These are phyloP conservation scores for Phoma sp. DNA, from an alignment of 2,329 filamentous ascomycete genomes.

Conservation along the genomic window DNA sequence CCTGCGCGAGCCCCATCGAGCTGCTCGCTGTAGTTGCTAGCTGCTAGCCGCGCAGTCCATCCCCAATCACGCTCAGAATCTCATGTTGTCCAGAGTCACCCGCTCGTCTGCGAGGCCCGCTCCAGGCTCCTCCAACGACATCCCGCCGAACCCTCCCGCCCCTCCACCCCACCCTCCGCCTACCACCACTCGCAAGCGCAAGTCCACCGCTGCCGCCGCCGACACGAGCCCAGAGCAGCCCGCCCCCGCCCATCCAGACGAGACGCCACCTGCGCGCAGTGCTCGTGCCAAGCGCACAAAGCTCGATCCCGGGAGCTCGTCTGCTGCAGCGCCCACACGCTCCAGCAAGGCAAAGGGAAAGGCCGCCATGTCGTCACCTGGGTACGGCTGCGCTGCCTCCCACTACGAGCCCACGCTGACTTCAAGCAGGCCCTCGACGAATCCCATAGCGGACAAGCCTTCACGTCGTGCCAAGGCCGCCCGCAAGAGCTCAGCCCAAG, in stretches of 20 bases:
- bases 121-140: conserved; percentile 62
- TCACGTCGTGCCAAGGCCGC: conserved; percentile 78
- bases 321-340: conserved; percentile 49
- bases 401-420: conserved; percentile 27
- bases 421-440: conserved; percentile 63
- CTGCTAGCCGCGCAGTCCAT: too few relatives aligned
- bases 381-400: conserved; percentile 58
- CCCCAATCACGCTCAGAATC: conserved; percentile 53
- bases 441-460: conserved; percentile 68
- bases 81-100: conserved; percentile 97
- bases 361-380: conserved; percentile 73
- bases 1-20: conserved; percentile 36
- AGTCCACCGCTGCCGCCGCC: conserved; percentile 61
- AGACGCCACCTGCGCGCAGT: conserved; percentile 44
- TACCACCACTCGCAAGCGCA: conserved; percentile 74
- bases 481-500: conserved; percentile 70
- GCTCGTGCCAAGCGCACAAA: conserved; percentile 60
- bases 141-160: conserved; percentile 48
- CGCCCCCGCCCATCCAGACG: conserved; percentile 50
- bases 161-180: conserved; percentile 54
- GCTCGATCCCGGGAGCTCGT: conserved; percentile 65
- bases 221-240: conserved; percentile 55
- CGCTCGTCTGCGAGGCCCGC: conserved; percentile 92
- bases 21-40: conserved; percentile 19
- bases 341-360: conserved; percentile 65